Base-by-base conservation (phyloP, 164 flowering plant species). In the Sedum album region DNA sequence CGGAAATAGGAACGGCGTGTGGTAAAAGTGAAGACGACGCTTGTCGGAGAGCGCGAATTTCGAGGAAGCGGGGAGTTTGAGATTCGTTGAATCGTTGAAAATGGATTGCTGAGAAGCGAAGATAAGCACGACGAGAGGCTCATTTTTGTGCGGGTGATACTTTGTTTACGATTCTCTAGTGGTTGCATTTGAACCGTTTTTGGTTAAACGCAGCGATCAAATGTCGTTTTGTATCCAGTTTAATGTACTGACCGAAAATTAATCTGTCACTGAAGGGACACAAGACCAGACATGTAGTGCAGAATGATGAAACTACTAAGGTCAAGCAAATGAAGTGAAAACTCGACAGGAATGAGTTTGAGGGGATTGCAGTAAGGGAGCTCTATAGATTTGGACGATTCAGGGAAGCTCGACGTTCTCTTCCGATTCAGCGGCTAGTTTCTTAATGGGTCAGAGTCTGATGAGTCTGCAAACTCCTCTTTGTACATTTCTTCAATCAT, bases 401-500 rank as follows among this genome's bases (percentile, higher is more conserved):
- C n/a, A 20, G 20, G 55, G 23, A 2, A 18, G 55, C 23, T 5
- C 8, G 23, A 8, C 18, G 62, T 36, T 38, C 71, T 39, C 42
- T 39, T 8, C n/a, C n/a, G n/a, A n/a, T n/a, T n/a, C n/a, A n/a
- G n/a, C n/a, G n/a, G n/a, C n/a, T n/a, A n/a, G n/a, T n/a, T 79
- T 23, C 75, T 60, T 10, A 80, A 73, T 36, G 73, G 77, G 72
- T 81, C 79, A 6, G 83, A 77, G 69, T 83, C 89, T 42, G 90
- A 81, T 36, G 84, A 82, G 36, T 84, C 91, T 30, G 73, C 89
- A 74, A 82, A 82, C 69, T 89, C 98, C 60, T 88, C 96, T 71
- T 79, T 86, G 78, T 90, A 87, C 86, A 92, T 87, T 72, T 90
- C 98, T 75, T 90, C 93, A 4, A 88, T 84, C 98, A 92, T 90